Evolutionary conservation across 495 filamentous ascomycete genomes (phyloP).

Genomic region (Aspergillus baeticus): DNA sequence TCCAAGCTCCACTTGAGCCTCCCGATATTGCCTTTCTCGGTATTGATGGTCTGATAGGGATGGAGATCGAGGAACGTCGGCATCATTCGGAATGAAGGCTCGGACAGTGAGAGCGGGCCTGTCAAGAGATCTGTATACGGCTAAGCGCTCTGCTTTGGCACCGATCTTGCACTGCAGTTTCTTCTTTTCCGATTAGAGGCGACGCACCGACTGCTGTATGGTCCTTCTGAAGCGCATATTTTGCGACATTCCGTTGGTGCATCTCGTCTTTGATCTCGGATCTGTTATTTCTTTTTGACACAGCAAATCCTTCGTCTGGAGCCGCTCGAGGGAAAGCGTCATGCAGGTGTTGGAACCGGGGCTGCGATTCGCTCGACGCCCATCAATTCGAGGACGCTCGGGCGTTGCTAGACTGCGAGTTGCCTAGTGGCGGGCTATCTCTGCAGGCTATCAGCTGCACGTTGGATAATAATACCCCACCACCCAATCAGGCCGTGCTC

Average conservation of each 20-base stretch:
- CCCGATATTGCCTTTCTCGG: slow-evolving; percentile 15
- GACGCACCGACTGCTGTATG: slow-evolving; percentile 19
- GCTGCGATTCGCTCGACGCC: slow-evolving; percentile 20
- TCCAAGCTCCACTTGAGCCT: slow-evolving; percentile 28
- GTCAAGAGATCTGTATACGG: background rate
- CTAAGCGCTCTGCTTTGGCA: slow-evolving; percentile 3
- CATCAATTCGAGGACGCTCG: slow-evolving; percentile 16
- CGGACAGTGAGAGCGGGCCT: background rate
- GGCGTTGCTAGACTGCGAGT: background rate
- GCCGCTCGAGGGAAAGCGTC: slow-evolving; percentile 21
- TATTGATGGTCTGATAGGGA: slow-evolving; percentile 14
- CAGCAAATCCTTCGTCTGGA: slow-evolving; percentile 16
- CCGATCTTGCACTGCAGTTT: slow-evolving; percentile 1
- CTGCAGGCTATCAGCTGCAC: slow-evolving; percentile 29
- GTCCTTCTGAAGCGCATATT: slow-evolving; percentile 14
- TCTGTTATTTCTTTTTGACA: slow-evolving; percentile 7
- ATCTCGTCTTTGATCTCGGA: slow-evolving; percentile 10
- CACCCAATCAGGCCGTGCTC: slow-evolving; percentile 20
- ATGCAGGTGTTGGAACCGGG: slow-evolving; percentile 19
- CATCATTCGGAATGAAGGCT: slow-evolving; percentile 3
- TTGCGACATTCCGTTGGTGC: slow-evolving; percentile 1
- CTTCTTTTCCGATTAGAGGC: slow-evolving; percentile 9
- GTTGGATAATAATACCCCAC: slow-evolving; percentile 12
- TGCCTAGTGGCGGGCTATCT: background rate
- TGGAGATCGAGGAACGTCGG: background rate